A percentile compares a stretch with the other conserved stretches of the same genome.
Evolutionary conservation across 345 rosid species (phyloP).

Genomic region (Erucastrum elatum): DNA sequence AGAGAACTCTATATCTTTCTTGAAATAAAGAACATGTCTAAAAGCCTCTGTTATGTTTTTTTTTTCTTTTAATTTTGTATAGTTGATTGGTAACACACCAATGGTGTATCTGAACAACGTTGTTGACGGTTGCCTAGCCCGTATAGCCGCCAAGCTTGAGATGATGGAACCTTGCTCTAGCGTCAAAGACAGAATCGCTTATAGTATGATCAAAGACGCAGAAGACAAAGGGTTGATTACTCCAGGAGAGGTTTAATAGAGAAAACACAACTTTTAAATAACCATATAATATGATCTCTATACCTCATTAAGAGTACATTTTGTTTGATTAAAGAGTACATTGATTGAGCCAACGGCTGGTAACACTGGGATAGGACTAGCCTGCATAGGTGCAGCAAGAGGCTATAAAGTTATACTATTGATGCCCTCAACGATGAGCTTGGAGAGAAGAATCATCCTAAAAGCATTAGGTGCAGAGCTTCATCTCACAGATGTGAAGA

Average conservation of each 20-base stretch:
- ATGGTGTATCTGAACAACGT: conserved; percentile 61
- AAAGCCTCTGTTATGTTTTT: neutral
- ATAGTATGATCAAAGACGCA: conserved; percentile 70
- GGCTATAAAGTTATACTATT: conserved; percentile 57
- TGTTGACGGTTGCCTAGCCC: conserved; percentile 61
- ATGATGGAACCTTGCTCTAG: conserved; percentile 52
- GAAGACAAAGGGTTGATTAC: conserved; percentile 64
- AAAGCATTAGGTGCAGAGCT: conserved; percentile 77
- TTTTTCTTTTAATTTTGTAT: neutral
- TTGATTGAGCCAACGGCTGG: conserved; percentile 64
- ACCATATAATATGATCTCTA: neutral
- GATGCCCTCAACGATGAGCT: conserved; percentile 61
- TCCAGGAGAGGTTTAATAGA: conserved; percentile 51
- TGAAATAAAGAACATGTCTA: neutral
- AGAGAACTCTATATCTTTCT: neutral
- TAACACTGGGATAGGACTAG: conserved; percentile 75
- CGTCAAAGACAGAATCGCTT: conserved; percentile 63
- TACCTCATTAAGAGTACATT: neutral
- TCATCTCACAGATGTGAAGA: conserved; percentile 44
- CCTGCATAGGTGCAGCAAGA: conserved; percentile 61
- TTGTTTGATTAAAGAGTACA: conserved; percentile 41
- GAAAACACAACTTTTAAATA: neutral
- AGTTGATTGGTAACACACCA: conserved; percentile 68
- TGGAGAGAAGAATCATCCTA: conserved; percentile 66
- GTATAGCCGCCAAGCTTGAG: conserved; percentile 71